Evolutionary conservation across 495 filamentous ascomycete genomes (phyloP), one percentile per base, ranked within the genome.

Genomic region (Neurospora africana): DNA sequence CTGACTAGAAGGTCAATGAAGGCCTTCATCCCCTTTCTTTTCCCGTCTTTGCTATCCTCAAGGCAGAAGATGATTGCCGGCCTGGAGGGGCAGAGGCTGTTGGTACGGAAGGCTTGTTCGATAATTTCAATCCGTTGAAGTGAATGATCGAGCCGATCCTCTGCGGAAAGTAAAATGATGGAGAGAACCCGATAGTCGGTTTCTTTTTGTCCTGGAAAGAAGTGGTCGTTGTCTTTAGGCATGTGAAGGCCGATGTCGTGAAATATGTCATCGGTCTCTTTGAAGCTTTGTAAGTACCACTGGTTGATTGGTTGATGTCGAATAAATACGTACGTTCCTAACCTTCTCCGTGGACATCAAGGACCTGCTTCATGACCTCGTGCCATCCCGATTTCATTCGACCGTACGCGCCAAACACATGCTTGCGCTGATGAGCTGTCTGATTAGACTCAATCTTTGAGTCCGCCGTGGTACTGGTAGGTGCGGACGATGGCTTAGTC

Each of bases 391-490:
- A 5, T 23, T 53, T 53, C n/a, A 23, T 23, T 53, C 5, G 44
- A 30, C 47, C 47, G 47, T 58, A 23, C 2, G 2, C 5, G 47
- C 47, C 21, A 58, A 27, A 27, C 21, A 58, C 47, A 27, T 58
- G 47, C 47, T 58, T 58, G 5, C 11, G 10, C 21, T 27, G 47
- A 27, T 78, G 39, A 36, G 11, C 38, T 15, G 69, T 39, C 69
- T 73, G 33, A 23, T 78, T 78, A 8, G 70, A 23, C 21, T 68
- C 71, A 5, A 72, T 35, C 30, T 65, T 33, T 7, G 53, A 33
- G 13, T 65, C 53, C 5, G 53, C 15, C 79, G 19, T 75, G 74
- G 2, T 81, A 74, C 53, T 84, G 38, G 77, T 69, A 10, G 72
- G 65, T 37, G 68, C 61, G 5, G 72, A 41, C 19, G 68, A 41